Conservation (phyloP, 257 asterid species). For the Penstemon newberryi region DNA sequence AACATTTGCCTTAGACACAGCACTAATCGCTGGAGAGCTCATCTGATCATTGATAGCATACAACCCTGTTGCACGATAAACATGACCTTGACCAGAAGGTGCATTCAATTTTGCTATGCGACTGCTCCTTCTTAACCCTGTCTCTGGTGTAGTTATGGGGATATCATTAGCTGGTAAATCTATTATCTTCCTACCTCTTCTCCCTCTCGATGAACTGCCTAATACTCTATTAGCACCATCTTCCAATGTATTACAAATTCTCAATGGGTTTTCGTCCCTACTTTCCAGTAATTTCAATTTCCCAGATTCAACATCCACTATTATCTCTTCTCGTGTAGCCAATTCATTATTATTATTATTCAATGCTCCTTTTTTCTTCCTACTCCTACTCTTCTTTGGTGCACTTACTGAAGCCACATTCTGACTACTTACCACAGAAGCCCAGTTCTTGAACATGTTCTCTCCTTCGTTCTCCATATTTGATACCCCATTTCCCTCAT, state of each 20-base stretch:
- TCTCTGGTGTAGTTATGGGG: constrained; percentile 41
- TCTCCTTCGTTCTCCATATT: constrained; percentile 29
- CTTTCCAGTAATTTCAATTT: constrained; percentile 26
- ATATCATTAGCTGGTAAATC: constrained; percentile 30
- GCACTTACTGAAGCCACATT: constrained; percentile 36
- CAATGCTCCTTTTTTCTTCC: constrained; percentile 51
- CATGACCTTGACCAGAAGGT: constrained; percentile 40
- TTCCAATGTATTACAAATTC: constrained; percentile 20
- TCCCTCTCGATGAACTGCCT: constrained; percentile 37
- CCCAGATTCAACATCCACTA: constrained; percentile 28
- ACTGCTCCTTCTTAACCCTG: constrained; percentile 28
- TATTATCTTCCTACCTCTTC: constrained; percentile 60
- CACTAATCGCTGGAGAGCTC: constrained; percentile 62
- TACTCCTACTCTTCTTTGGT: constrained; percentile 48
- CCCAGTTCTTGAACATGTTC: constrained; percentile 26
- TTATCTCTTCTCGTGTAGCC: constrained; percentile 37
- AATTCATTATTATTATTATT: constrained; percentile 28
- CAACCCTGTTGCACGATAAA: constrained; percentile 30
- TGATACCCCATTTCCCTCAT: constrained; percentile 23
- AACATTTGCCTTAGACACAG: constrained; percentile 49
- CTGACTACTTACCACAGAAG: constrained; percentile 30
- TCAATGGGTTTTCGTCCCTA: constrained; percentile 28
- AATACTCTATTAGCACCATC: constrained; percentile 32
- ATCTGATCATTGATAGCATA: constrained; percentile 36
- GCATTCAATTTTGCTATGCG: constrained; percentile 49